Evolutionary conservation across 495 filamentous ascomycete species (phyloP).

Genomic region (Durotheca rogersii): DNA sequence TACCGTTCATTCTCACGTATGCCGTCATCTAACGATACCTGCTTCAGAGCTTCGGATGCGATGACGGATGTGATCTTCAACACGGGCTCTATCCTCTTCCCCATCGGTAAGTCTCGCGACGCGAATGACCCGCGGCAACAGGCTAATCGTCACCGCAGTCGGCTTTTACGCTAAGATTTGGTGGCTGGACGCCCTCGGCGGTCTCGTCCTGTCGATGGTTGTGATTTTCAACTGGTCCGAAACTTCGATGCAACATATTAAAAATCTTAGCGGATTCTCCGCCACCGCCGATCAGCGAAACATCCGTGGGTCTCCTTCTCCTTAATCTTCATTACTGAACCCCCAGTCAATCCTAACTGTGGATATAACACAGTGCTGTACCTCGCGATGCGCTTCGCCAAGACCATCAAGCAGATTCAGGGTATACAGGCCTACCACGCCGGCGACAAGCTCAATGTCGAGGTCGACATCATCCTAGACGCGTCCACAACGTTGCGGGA

Average conservation of each 20-base stretch:
- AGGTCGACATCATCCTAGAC: constrained; percentile 76
- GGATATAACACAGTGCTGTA: constrained; percentile 75
- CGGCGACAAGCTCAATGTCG: constrained; percentile 87
- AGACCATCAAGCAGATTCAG: constrained; percentile 84
- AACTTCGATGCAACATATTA: constrained; percentile 76
- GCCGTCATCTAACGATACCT: constrained; percentile 41
- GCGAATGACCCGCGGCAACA: constrained; percentile 5
- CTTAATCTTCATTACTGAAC: neutral
- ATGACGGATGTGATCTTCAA: constrained; percentile 78
- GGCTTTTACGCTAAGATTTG: constrained; percentile 76
- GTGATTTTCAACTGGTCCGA: constrained; percentile 85
- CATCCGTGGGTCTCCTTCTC: constrained; percentile 46
- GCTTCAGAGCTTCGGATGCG: constrained; percentile 45
- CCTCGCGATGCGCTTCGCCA: constrained; percentile 91
- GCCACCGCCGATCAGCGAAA: constrained; percentile 80
- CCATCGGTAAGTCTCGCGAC: constrained; percentile 57
- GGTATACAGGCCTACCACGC: constrained; percentile 85
- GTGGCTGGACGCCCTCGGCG: constrained; percentile 86
- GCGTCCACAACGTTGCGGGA: constrained; percentile 75
- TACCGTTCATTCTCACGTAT: neutral
- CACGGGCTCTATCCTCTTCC: constrained; percentile 82
- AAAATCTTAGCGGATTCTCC: constrained; percentile 77
- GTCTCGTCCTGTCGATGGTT: constrained; percentile 73
- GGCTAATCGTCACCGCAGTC: constrained; percentile 43
- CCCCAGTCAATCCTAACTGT: constrained; percentile 2